These are phyloP conservation scores for Coelastrella sp. DNA, from an alignment of 139 green algal genomes.

Conservation along the genomic window DNA sequence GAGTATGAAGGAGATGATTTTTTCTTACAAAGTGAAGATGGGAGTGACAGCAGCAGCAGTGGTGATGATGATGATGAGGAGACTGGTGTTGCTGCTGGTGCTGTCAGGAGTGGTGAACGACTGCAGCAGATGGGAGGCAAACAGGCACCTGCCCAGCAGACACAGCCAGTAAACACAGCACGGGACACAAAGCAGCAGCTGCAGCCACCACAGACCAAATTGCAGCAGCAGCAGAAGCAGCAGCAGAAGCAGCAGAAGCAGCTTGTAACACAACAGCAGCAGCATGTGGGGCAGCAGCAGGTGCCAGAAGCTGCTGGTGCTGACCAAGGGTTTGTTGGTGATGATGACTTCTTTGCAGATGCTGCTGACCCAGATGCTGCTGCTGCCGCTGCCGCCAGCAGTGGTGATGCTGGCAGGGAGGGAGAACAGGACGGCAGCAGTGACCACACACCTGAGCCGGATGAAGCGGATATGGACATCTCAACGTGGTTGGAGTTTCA, in stretches of 20 bases:
- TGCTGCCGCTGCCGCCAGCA: neutral
- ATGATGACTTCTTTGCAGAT: neutral
- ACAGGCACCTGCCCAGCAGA: neutral
- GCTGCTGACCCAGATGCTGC: neutral
- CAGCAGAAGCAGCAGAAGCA: slow-evolving; percentile 1
- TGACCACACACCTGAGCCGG: neutral
- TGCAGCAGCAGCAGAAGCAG: slow-evolving; percentile 2
- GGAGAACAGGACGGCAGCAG: neutral
- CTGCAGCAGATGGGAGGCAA: neutral
- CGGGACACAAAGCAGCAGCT: neutral
- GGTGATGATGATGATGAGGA: neutral
- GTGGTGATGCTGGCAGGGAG: slow-evolving; percentile 5
- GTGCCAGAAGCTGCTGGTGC: neutral
- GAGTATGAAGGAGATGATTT: slow-evolving; percentile 24
- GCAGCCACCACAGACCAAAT: neutral
- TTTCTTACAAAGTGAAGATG: slow-evolving; percentile 14
- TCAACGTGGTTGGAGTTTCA: slow-evolving; percentile 9
- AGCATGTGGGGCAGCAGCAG: neutral
- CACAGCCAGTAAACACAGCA: neutral
- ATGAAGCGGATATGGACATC: slow-evolving; percentile 1
- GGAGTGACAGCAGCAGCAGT: neutral
- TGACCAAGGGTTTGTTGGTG: neutral
- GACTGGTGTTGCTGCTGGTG: neutral
- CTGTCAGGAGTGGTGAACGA: neutral
- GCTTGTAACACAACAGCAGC: neutral